Conservation (phyloP, 163 green algal genomes). For the Chlorella variabilis region DNA sequence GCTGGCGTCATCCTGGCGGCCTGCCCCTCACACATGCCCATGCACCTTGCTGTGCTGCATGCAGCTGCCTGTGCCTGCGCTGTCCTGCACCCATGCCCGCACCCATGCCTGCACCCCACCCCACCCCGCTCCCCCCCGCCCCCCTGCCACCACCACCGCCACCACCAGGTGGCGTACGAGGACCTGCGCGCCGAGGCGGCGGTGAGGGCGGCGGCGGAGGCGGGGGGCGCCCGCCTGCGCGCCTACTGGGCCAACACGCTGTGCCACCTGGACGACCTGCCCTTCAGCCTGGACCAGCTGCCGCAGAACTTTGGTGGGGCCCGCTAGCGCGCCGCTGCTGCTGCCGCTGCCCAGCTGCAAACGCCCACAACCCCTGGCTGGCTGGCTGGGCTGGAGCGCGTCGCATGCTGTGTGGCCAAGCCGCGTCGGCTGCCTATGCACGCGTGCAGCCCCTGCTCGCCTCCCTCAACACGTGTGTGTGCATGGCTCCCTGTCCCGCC, state of each 20-base stretch:
- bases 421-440: too few species aligned
- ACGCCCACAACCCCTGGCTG: too few species aligned
- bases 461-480: too few species aligned
- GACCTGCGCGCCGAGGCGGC: constrained; percentile 28
- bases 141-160: not conserved
- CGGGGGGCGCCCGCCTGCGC: constrained; percentile 48
- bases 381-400: not conserved
- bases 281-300: constrained; percentile 55
- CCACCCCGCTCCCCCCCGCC: not conserved
- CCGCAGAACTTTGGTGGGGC: constrained; percentile 64
- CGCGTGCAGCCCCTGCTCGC: too few species aligned
- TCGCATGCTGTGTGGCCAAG: too few species aligned
- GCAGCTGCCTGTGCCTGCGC: too few species aligned
- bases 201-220: constrained; percentile 11
- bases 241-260: constrained; percentile 65
- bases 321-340: not conserved
- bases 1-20: too few species aligned
- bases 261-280: constrained; percentile 69
- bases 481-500: not conserved
- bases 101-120: not conserved
- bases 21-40: too few species aligned
- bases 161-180: constrained; percentile 32
- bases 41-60: too few species aligned
- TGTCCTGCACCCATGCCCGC: too few species aligned
- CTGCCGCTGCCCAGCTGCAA: too few species aligned